A percentile compares a stretch with the other conserved stretches of the same genome.
Evolutionary conservation across 139 green algal species (phyloP).

Genomic region (Pedinophyceae sp.): DNA sequence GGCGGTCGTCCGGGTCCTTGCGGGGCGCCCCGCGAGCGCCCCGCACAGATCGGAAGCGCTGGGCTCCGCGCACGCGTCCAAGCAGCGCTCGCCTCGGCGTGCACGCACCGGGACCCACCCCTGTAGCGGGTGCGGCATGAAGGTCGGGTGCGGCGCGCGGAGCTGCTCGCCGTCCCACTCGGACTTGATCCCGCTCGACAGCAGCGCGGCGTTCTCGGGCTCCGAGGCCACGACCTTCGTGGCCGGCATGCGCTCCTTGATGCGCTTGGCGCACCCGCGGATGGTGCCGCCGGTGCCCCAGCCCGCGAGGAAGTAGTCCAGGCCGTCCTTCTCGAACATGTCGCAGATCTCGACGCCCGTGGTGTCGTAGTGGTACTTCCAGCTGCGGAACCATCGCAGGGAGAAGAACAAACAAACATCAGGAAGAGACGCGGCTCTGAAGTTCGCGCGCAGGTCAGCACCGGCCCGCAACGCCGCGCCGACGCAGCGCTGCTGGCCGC

Average conservation of each 20-base stretch:
- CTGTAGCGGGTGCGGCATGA: slow-evolving; percentile 14
- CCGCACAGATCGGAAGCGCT: no score
- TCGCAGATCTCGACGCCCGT: slow-evolving; percentile 12
- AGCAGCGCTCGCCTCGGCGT: no score
- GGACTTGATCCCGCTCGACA: slow-evolving; percentile 7
- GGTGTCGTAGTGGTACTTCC: slow-evolving; percentile 9
- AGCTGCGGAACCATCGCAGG: no score
- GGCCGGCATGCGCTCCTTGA: slow-evolving; percentile 8
- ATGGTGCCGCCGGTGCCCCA: slow-evolving; percentile 15
- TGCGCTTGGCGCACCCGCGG: slow-evolving; percentile 2
- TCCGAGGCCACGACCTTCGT: slow-evolving; percentile 11
- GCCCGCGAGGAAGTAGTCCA: slow-evolving; percentile 15
- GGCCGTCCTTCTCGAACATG: slow-evolving; percentile 7
- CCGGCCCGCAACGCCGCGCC: no score
- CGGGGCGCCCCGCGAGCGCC: no score
- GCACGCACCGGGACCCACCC: slow-evolving; percentile 16
- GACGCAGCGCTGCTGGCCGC: no score
- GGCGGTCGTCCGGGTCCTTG: no score
- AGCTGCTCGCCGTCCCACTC: no score
- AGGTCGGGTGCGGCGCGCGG: slow-evolving; percentile 10
- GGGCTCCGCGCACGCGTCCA: no score
- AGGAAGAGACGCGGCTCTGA: no score
- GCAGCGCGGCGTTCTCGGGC: slow-evolving; percentile 7
- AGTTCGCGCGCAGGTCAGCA: no score
- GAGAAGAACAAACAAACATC: no score